These are phyloP conservation scores for Rhazya stricta DNA, from an alignment of 257 asterid species.

Conservation along the genomic window DNA sequence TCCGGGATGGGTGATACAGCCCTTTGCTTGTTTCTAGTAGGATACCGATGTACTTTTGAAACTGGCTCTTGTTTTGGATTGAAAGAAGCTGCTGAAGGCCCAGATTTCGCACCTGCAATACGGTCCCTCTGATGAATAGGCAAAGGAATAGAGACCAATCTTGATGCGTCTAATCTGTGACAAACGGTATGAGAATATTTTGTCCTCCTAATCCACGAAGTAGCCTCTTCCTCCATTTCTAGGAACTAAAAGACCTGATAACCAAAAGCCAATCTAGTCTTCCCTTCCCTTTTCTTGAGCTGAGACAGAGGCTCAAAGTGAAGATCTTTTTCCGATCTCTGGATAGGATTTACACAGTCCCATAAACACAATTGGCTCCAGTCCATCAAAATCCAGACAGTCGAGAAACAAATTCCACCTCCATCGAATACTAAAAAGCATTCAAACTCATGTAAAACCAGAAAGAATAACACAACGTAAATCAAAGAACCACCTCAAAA, in stretches of 20 bases:
- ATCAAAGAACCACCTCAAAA: conserved; percentile 16
- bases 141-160: conserved; percentile 46
- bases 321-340: conserved; percentile 28
- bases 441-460: conserved; percentile 20
- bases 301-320: conserved; percentile 26
- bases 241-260: conserved; percentile 18
- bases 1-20: conserved; percentile 69
- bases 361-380: conserved; percentile 23
- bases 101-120: conserved; percentile 29
- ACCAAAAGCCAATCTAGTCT: conserved; percentile 13
- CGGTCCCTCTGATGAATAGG: conserved; percentile 31
- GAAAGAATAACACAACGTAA: conserved; percentile 11
- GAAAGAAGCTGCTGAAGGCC: conserved; percentile 21
- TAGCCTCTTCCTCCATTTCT: conserved; percentile 70
- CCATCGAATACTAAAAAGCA: conserved; percentile 29
- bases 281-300: conserved; percentile 22
- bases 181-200: conserved; percentile 78
- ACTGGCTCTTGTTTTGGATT: conserved; percentile 35
- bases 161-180: conserved; percentile 65
- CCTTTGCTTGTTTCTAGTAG: conserved; percentile 44
- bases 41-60: conserved; percentile 39
- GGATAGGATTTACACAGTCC: conserved; percentile 12
- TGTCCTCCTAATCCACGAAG: conserved; percentile 88
- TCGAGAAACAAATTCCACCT: conserved; percentile 30
- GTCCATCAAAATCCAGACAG: conserved; percentile 37